These are phyloP conservation scores for Falciphora oryzae DNA, from an alignment of 2,329 filamentous ascomycete species.

Conservation along the genomic window DNA sequence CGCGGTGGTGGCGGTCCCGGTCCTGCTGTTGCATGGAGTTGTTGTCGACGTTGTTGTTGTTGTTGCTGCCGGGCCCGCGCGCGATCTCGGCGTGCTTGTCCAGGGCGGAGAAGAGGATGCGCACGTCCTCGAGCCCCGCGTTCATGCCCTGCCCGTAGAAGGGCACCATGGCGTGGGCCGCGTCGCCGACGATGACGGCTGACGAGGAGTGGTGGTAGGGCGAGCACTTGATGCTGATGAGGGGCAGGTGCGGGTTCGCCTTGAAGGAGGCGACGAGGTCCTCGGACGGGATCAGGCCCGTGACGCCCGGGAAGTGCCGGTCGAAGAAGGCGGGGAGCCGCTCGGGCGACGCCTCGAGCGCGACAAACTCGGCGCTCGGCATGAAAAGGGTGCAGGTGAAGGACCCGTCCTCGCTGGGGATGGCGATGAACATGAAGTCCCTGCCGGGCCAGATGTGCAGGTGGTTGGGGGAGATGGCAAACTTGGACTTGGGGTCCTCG, in stretches of 20 bases:
- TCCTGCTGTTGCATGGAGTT: conserved; percentile 48
- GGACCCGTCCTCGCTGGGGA: conserved; percentile 77
- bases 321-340: conserved; percentile 70
- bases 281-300: conserved; percentile 58
- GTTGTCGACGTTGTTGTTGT: conserved; percentile 23
- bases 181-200: conserved; percentile 84
- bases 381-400: conserved; percentile 96
- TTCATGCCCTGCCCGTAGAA: conserved; percentile 99
- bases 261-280: conserved; percentile 71
- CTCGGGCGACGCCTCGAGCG: conserved; percentile 58
- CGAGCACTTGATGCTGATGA: conserved; percentile 88
- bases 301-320: conserved; percentile 79
- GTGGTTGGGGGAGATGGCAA: conserved; percentile 83
- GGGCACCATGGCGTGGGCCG: conserved; percentile 95
- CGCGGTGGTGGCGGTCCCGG: conserved; percentile 46
- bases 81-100: conserved; percentile 55
- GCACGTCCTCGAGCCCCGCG: conserved; percentile 88
- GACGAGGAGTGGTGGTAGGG: conserved; percentile 77
- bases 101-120: conserved; percentile 75
- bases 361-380: conserved; percentile 61
- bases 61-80: conserved; percentile 27
- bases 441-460: conserved; percentile 95
- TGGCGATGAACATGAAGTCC: conserved; percentile 97
- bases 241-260: conserved; percentile 79
- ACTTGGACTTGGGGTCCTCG: conserved; percentile 39